A percentile compares a stretch with the other conserved stretches of the same genome.
Evolutionary conservation across 2,329 filamentous ascomycete species (phyloP).

Genomic region (Cytospora mali): DNA sequence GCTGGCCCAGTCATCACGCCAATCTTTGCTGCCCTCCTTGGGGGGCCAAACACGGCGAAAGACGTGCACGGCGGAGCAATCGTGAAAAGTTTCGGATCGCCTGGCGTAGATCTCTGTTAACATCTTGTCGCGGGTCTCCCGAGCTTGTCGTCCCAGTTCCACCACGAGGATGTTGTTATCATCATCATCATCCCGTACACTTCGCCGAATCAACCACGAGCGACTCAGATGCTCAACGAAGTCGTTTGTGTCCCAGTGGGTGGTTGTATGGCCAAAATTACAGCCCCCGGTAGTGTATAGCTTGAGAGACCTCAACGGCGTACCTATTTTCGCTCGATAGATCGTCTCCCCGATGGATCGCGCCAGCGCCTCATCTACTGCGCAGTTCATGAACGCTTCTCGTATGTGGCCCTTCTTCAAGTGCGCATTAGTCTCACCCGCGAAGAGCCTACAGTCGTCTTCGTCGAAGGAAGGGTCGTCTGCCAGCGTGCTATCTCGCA

Average conservation of each 20-base stretch:
- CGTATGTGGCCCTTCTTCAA: constrained; percentile 3
- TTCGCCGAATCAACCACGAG: constrained; percentile 19
- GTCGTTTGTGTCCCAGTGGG: neutral
- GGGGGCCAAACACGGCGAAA: constrained; percentile 11
- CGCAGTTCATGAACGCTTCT: constrained; percentile 13
- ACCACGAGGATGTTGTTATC: neutral
- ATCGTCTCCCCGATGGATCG: constrained; percentile 16
- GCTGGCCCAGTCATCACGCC: constrained; percentile 19
- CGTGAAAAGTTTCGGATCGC: neutral
- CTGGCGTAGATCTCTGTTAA: neutral
- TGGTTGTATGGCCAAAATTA: neutral
- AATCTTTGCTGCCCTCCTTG: constrained; percentile 12
- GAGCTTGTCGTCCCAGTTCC: constrained; percentile 9
- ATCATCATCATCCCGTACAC: constrained; percentile 1
- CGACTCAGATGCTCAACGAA: constrained; percentile 7
- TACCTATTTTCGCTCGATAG: neutral
- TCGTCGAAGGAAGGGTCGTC: constrained; percentile 8
- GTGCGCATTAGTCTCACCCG: fast-evolving
- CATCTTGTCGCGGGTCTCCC: constrained; percentile 1
- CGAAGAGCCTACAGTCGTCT: neutral
- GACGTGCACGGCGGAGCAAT: neutral
- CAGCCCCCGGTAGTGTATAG: constrained; percentile 14
- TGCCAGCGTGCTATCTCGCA: neutral
- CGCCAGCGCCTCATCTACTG: constrained; percentile 15
- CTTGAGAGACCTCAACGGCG: constrained; percentile 8